Percentiles rank a stretch among this genome's conserved stretches.
Evolutionary conservation across 1,284 basidiomycete genomes (phyloP).

Genomic region (Stereum hirsutum): DNA sequence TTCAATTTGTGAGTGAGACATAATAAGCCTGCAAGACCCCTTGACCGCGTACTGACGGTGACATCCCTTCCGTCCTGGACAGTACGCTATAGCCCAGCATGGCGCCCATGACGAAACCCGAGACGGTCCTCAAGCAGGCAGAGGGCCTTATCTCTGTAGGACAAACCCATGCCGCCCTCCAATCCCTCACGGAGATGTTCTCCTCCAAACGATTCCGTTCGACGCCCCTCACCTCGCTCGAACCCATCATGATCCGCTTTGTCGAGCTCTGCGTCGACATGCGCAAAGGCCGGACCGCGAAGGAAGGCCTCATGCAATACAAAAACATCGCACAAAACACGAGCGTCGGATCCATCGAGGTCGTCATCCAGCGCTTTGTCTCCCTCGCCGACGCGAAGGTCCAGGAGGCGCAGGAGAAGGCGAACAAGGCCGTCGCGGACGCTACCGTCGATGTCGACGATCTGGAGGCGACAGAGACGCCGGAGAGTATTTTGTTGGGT

Average conservation of each 20-base stretch:
- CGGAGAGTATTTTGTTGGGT: conserved; percentile 83
- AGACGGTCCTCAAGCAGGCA: conserved; percentile 86
- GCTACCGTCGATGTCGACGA: conserved; percentile 77
- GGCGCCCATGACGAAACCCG: conserved; percentile 88
- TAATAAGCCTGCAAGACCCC: too few species aligned
- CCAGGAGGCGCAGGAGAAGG: conserved; percentile 79
- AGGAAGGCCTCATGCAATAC: conserved; percentile 94
- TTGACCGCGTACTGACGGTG: too few species aligned
- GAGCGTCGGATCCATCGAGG: conserved; percentile 87
- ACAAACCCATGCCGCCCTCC: conserved; percentile 81
- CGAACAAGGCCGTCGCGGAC: conserved; percentile 51
- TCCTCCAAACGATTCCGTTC: conserved; percentile 90
- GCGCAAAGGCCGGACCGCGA: conserved; percentile 89
- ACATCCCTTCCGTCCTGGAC: too few species aligned
- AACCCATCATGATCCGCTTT: conserved; percentile 92
- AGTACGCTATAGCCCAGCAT: too few species aligned
- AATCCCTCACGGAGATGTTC: conserved; percentile 89
- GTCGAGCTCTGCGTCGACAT: conserved; percentile 96
- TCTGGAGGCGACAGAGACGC: conserved; percentile 86
- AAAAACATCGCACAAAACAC: conserved; percentile 95
- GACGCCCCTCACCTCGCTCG: conserved; percentile 82
- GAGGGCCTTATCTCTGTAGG: conserved; percentile 89
- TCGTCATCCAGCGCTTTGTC: conserved; percentile 87
- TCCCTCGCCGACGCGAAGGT: conserved; percentile 85
- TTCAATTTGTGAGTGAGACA: too few species aligned